Evolutionary conservation across 2,329 filamentous ascomycete genomes (phyloP).

Genomic region (Neobulgaria alba): DNA sequence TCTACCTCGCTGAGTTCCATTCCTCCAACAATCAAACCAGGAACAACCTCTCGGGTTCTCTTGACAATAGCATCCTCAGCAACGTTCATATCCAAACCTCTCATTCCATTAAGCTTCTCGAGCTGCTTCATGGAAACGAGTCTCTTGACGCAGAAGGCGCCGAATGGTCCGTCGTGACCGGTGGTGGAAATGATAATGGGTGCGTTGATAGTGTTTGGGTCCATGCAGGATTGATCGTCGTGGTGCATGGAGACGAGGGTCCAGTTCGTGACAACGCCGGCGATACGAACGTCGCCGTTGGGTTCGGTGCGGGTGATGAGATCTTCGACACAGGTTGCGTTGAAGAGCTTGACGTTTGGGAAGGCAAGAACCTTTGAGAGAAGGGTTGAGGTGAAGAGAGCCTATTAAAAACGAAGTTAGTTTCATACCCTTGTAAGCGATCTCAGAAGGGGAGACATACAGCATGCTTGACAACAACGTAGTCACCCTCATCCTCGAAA

Average conservation of each 20-base stretch:
- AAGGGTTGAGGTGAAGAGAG: slow-evolving; percentile 83
- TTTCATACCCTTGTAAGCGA: not conserved
- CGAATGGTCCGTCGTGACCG: slow-evolving; percentile 84
- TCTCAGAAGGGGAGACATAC: slow-evolving; percentile 16
- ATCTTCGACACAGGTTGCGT: slow-evolving; percentile 86
- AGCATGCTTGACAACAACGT: slow-evolving; percentile 89
- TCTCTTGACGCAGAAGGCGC: slow-evolving; percentile 84
- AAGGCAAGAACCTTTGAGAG: slow-evolving; percentile 74
- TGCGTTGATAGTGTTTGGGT: slow-evolving; percentile 93
- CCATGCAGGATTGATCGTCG: slow-evolving; percentile 91
- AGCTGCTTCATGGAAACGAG: slow-evolving; percentile 82
- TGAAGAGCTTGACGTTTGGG: slow-evolving; percentile 94
- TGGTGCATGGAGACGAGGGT: slow-evolving; percentile 82
- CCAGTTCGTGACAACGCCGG: slow-evolving; percentile 94
- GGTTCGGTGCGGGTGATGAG: slow-evolving; percentile 69
- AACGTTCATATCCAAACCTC: slow-evolving; percentile 83
- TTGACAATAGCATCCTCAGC: slow-evolving; percentile 94
- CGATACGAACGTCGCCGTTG: slow-evolving; percentile 54
- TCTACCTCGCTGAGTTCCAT: slow-evolving; percentile 93
- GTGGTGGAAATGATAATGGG: slow-evolving; percentile 84
- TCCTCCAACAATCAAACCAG: slow-evolving; percentile 83
- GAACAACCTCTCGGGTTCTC: slow-evolving; percentile 77
- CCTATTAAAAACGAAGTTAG: slow-evolving; percentile 27
- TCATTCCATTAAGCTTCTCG: slow-evolving; percentile 82
- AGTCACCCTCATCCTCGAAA: slow-evolving; percentile 81